Base-by-base conservation (phyloP, 164 flowering plant species). In the Annona squamosa region DNA sequence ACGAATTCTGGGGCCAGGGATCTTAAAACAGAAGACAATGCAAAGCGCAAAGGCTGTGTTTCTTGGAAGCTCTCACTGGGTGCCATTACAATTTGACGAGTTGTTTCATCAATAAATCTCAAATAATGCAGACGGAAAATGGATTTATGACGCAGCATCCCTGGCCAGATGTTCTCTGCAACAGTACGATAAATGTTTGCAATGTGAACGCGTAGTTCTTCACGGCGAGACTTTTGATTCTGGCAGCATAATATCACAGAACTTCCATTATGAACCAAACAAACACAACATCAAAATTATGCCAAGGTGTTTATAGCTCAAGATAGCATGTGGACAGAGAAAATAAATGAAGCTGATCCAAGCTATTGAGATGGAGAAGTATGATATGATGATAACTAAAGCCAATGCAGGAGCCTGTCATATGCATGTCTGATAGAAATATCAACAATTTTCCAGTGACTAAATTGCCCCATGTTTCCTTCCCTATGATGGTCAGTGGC, bases 161-260 rank as follows among this genome's bases (percentile, higher is more conserved):
- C 97, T 69, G 97, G 97, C 99, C 99, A 96, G 73, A 92, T 82
- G 67, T 88, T 96, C 79, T 96, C 99, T 68, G 99, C 93, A 76
- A 93, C 91, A 69, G 88, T 80, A 5, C 97, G 94, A 73, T 89
- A 92, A 70, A 96, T 88, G 81, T 92, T 93, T 71, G 98, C 94
- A 79, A 89, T 86, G 76, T 93, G 98, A 71, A 83, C 77, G n/a
- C 97, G 97, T 12, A 93, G 89, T 79, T 96, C 99, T 82, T 96
- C 99, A 19, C 97, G 92, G 44, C 99, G 95, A 48, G 88, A 72
- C 79, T 87, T 96, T 82, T 96, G 99, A 80, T 82, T 90, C 98
- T 96, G 92, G 81, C 78, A 66, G 56, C 48, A 76, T 69, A 43
- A 42, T 13, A 41, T 48, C 17, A 67, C 1, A 67, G 46, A 65